Evolutionary conservation across 257 asterid genomes (phyloP).

Genomic region (Fraxinus americana): DNA sequence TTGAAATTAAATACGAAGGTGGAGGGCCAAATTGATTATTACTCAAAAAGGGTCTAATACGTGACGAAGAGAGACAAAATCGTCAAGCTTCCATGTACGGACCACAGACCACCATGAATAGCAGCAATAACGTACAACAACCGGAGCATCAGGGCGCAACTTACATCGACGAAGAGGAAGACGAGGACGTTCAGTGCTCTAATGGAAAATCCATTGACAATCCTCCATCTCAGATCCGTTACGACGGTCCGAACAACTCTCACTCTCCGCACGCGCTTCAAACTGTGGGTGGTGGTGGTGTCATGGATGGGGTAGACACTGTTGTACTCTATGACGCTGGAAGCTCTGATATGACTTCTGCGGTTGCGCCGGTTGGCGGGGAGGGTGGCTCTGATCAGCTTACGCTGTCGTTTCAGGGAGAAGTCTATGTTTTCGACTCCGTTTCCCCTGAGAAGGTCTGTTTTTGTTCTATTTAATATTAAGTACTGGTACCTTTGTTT

Average conservation of each 20-base stretch:
- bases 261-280: conserved; percentile 76
- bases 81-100: conserved; percentile 44
- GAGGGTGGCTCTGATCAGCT: conserved; percentile 88
- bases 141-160: conserved; percentile 41
- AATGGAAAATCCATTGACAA: conserved; percentile 52
- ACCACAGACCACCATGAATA: conserved; percentile 55
- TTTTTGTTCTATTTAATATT: neutral
- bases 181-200: conserved; percentile 49
- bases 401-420: conserved; percentile 94
- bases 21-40: conserved; percentile 2
- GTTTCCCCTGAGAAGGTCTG: conserved; percentile 91
- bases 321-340: conserved; percentile 45
- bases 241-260: conserved; percentile 50
- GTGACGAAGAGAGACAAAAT: neutral
- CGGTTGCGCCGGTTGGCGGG: conserved; percentile 29
- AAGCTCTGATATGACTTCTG: conserved; percentile 43
- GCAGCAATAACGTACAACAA: conserved; percentile 40
- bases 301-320: conserved; percentile 46
- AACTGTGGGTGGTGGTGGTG: conserved; percentile 31
- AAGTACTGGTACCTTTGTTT: neutral
- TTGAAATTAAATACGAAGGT: neutral
- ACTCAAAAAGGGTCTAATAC: conserved; percentile 1
- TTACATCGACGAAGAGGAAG: conserved; percentile 47
- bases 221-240: conserved; percentile 62
- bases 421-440: conserved; percentile 88